Percentiles rank a stretch among this genome's conserved stretches.
Conservation (phyloP, 768 basidiomycete species). For the Saitozyma sp. region DNA sequence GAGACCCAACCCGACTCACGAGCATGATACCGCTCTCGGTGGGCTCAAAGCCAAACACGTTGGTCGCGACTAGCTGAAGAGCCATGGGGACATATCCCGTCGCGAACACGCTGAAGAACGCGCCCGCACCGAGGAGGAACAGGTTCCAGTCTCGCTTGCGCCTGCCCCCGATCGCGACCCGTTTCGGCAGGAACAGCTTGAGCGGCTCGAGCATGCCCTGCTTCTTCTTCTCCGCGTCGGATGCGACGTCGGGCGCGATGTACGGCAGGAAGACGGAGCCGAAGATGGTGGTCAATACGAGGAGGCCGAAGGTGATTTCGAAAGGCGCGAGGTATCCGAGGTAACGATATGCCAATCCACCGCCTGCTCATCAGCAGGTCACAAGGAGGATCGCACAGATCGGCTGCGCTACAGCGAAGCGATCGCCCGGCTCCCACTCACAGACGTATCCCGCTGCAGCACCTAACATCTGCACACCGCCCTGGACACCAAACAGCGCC, state of each 20-base stretch:
- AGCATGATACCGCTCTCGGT: slow-evolving; percentile 33
- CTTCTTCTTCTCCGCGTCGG: slow-evolving; percentile 10
- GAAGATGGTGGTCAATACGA: slow-evolving; percentile 36
- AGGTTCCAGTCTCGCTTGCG: slow-evolving; percentile 22
- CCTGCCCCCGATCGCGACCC: slow-evolving; percentile 10
- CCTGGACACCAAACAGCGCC: slow-evolving; percentile 40
- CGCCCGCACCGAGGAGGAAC: slow-evolving; percentile 37
- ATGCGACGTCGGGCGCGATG: slow-evolving; percentile 27
- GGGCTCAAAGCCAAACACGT: slow-evolving; percentile 44
- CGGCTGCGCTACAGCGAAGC: background rate
- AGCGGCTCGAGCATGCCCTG: slow-evolving; percentile 36
- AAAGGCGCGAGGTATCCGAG: slow-evolving; percentile 40
- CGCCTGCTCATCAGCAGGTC: slow-evolving; percentile 9
- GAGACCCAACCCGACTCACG: slow-evolving; percentile 11
- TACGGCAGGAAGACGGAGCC: slow-evolving; percentile 46
- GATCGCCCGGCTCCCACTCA: slow-evolving; percentile 9
- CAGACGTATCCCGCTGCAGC: slow-evolving; percentile 32
- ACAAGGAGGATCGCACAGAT: background rate
- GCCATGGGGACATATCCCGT: slow-evolving; percentile 44
- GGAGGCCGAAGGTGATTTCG: slow-evolving; percentile 33
- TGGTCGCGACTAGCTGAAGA: slow-evolving; percentile 44
- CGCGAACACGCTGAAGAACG: slow-evolving; percentile 46
- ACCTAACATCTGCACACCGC: slow-evolving; percentile 41
- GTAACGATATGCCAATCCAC: slow-evolving; percentile 19
- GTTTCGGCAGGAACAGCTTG: slow-evolving; percentile 35